A percentile compares a stretch with the other conserved stretches of the same genome.
Conservation (phyloP, 108 stramenopile species). For the Skeletonema costatum region DNA sequence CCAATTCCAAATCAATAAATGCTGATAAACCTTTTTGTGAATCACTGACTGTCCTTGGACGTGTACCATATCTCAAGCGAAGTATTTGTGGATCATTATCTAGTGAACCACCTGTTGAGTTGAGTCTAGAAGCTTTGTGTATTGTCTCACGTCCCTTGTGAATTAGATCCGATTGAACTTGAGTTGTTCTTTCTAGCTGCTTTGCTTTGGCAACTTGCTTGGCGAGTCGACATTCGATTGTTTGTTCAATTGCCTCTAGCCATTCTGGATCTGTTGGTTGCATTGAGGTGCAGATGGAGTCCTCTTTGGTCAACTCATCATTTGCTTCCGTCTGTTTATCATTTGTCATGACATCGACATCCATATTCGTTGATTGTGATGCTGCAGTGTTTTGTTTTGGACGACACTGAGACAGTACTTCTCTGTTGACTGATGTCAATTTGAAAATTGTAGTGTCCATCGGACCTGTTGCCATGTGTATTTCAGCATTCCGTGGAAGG, state of each 20-base stretch:
- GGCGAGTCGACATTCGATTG: constrained; percentile 29
- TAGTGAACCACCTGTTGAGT: background rate
- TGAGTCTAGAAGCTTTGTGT: constrained; percentile 16
- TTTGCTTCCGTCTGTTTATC: background rate
- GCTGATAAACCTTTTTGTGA: constrained; percentile 26
- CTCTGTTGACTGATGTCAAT: background rate
- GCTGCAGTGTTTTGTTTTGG: background rate
- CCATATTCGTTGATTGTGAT: background rate
- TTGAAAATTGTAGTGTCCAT: background rate
- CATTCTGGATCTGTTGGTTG: constrained; percentile 16
- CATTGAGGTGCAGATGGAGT: background rate
- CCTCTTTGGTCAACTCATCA: background rate
- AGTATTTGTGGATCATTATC: constrained; percentile 19
- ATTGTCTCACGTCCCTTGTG: constrained; percentile 18
- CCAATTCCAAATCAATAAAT: constrained; percentile 44
- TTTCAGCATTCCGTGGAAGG: constrained; percentile 6
- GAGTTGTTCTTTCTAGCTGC: constrained; percentile 18
- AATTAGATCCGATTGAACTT: constrained; percentile 27
- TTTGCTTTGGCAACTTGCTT: constrained; percentile 18
- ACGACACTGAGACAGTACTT: background rate
- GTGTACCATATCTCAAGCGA: constrained; percentile 38
- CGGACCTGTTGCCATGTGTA: background rate
- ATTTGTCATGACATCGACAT: too few species aligned
- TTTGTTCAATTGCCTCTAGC: constrained; percentile 35
- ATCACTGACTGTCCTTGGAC: constrained; percentile 29